phyloP scores from a whole-genome alignment of 306 rosid genomes.

The Sechiopsis laciniata region DNA sequence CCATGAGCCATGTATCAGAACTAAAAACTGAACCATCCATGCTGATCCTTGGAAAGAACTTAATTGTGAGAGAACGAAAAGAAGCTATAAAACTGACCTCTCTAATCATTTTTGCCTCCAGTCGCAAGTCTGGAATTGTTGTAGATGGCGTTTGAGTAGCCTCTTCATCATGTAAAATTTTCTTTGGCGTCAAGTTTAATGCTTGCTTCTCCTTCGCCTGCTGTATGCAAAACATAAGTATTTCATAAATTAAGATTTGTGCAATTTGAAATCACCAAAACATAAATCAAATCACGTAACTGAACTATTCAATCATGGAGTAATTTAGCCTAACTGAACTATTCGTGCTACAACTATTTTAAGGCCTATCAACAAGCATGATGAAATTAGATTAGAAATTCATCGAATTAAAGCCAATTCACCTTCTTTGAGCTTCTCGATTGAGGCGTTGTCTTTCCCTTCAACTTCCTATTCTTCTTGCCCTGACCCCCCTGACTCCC shows the following conservation, averaged over 20 bases:
- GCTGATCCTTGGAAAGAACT: not conserved
- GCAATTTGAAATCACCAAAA: not conserved
- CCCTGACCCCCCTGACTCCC: slow-evolving; percentile 35
- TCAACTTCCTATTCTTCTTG: slow-evolving; percentile 42
- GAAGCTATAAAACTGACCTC: slow-evolving; percentile 42
- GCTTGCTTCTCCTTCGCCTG: slow-evolving; percentile 31
- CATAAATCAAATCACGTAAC: not conserved
- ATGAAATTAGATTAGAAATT: not conserved
- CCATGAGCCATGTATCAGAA: not conserved
- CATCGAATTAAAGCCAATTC: not conserved
- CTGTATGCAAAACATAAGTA: not conserved
- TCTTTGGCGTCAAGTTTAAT: slow-evolving; percentile 44
- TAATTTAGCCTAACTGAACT: not conserved
- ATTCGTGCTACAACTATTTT: not conserved
- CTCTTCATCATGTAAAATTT: slow-evolving; percentile 32
- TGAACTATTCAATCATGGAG: not conserved
- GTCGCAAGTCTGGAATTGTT: slow-evolving; percentile 45
- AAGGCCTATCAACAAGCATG: not conserved
- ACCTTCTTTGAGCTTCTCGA: slow-evolving; percentile 45
- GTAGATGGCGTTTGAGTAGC: slow-evolving; percentile 22
- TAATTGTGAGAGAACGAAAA: not conserved
- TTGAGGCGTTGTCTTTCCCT: slow-evolving; percentile 38
- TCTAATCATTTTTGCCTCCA: slow-evolving; percentile 55
- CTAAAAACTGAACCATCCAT: not conserved
- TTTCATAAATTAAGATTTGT: not conserved